phyloP scores from a whole-genome alignment of 495 filamentous ascomycete genomes.

The Trichoderma parareesei region DNA sequence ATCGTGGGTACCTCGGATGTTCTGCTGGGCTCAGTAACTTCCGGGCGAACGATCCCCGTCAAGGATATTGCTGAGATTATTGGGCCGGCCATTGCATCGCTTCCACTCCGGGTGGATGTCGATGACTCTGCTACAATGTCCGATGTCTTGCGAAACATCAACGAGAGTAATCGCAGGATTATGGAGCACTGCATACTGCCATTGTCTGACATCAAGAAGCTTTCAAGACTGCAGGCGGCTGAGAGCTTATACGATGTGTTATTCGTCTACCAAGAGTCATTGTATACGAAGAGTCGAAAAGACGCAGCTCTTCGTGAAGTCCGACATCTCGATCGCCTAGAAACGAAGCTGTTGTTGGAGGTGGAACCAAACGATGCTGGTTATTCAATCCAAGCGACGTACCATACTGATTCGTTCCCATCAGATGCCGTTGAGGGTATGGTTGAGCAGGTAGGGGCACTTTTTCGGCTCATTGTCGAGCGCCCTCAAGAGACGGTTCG shows the following conservation, averaged over 20 bases:
- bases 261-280: conserved; percentile 70
- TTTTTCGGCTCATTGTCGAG: conserved; percentile 32
- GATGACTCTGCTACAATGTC: conserved; percentile 36
- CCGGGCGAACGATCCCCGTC: conserved; percentile 62
- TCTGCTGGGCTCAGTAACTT: conserved; percentile 65
- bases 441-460: conserved; percentile 26
- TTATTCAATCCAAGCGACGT: conserved; percentile 50
- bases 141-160: conserved; percentile 53
- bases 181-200: conserved; percentile 51
- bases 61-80: conserved; percentile 58
- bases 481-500: conserved; percentile 26
- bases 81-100: conserved; percentile 62
- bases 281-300: conserved; percentile 29
- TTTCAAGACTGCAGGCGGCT: conserved; percentile 38
- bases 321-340: conserved; percentile 55
- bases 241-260: conserved; percentile 58
- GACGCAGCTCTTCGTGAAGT: conserved; percentile 35
- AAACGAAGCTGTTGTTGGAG: conserved; percentile 66
- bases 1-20: conserved; percentile 59
- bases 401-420: conserved; percentile 28
- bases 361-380: conserved; percentile 49
- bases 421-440: conserved; percentile 42
- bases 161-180: conserved; percentile 50
- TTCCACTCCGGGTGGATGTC: conserved; percentile 56
- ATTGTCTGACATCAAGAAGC: conserved; percentile 57